phyloP scores from a whole-genome alignment of 441 rosid genomes.

The Syzygium malaccense region DNA sequence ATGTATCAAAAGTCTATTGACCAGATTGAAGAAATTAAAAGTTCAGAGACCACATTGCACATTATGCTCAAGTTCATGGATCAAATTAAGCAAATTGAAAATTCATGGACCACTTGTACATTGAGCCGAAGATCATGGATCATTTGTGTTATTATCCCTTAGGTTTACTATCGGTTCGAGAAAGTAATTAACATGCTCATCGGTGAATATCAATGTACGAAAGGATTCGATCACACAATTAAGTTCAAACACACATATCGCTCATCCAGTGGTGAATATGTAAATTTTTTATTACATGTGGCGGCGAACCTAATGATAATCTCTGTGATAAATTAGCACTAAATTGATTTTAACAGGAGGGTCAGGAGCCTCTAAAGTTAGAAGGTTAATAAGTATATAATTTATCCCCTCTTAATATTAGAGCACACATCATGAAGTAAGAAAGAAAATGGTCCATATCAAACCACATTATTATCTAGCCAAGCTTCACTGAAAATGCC shows the following conservation, averaged over 20 bases:
- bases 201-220: fast-evolving
- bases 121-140: no score
- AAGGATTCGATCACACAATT: neutral
- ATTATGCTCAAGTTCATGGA: no score
- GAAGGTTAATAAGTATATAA: neutral
- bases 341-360: neutral
- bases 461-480: no score
- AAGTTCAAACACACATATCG: neutral
- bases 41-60: no score
- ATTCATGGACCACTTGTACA: no score
- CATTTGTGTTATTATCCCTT: neutral
- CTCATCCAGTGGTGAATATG: neutral
- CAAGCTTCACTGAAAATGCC: no score
- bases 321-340: neutral
- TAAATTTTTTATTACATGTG: neutral
- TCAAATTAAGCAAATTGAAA: no score
- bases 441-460: no score
- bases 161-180: fast-evolving
- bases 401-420: neutral
- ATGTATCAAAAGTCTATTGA: no score
- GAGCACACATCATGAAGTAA: neutral
- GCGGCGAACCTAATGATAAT: neutral
- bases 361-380: neutral
- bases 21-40: no score
- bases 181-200: fast-evolving